Percentiles rank a stretch among this genome's conserved stretches.
phyloP scores from a whole-genome alignment of 805 yeast species.

The Monosporozyma yasuniensis region DNA sequence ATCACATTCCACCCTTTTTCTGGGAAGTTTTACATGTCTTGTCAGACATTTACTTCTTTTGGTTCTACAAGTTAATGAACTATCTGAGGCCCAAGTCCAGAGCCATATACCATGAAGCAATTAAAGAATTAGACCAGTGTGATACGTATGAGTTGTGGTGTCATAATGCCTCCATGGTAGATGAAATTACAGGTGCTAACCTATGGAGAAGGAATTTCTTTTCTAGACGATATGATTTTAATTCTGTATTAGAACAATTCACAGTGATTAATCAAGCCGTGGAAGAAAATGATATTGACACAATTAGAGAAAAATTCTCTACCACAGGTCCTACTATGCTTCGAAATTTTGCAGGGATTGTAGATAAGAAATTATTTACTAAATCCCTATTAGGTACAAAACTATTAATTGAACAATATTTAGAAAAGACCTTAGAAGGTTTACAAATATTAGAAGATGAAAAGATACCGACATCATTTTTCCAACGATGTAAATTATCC shows the following conservation, averaged over 20 bases:
- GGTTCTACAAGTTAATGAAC: slow-evolving; percentile 27
- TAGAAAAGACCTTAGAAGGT: slow-evolving; percentile 70
- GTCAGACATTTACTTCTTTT: slow-evolving; percentile 35
- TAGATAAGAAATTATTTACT: slow-evolving; percentile 68
- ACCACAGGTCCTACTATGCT: slow-evolving; percentile 59
- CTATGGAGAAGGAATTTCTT: slow-evolving; percentile 78
- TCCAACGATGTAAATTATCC: slow-evolving; percentile 78
- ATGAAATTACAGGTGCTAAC: slow-evolving; percentile 44
- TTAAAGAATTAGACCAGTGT: slow-evolving; percentile 42
- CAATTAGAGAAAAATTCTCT: slow-evolving; percentile 57
- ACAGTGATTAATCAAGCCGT: slow-evolving; percentile 55
- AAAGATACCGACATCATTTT: slow-evolving; percentile 58
- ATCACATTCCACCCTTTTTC: slow-evolving; percentile 35
- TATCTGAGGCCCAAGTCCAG: slow-evolving; percentile 27
- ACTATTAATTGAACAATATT: slow-evolving; percentile 55
- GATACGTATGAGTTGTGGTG: slow-evolving; percentile 66
- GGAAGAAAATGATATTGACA: slow-evolving; percentile 41
- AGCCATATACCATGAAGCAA: slow-evolving; percentile 33
- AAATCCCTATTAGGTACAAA: slow-evolving; percentile 86
- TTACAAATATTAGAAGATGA: slow-evolving; percentile 45
- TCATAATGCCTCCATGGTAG: slow-evolving; percentile 40
- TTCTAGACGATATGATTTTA: slow-evolving; percentile 74
- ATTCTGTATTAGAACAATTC: slow-evolving; percentile 67
- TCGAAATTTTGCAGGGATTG: slow-evolving; percentile 85
- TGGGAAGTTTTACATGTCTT: slow-evolving; percentile 35